Percentiles rank a stretch among this genome's conserved stretches.
These are phyloP conservation scores for Talaromyces marneffei DNA, from an alignment of 2,329 filamentous ascomycete species.

Conservation along the genomic window DNA sequence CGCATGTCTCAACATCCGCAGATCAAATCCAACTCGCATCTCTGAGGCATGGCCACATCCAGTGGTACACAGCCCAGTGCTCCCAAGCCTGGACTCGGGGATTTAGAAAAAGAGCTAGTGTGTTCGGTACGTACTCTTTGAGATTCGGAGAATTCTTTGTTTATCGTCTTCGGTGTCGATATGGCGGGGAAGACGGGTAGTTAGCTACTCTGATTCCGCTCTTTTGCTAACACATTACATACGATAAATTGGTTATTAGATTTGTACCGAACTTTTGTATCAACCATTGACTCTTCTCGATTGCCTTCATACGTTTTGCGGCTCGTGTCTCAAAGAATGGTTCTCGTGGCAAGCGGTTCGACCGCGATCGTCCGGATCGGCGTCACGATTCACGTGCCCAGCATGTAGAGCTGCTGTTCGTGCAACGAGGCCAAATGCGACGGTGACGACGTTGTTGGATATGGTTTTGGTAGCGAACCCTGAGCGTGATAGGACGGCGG, in stretches of 20 bases:
- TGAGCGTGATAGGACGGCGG: constrained; percentile 59
- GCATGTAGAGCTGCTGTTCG: constrained; percentile 83
- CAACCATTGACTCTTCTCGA: constrained; percentile 87
- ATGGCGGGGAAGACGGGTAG: constrained; percentile 5
- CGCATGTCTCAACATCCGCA: not conserved
- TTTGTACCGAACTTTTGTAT: constrained; percentile 92
- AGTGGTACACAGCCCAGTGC: constrained; percentile 11
- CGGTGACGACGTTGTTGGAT: constrained; percentile 80
- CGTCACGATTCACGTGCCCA: constrained; percentile 73
- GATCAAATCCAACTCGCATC: not conserved
- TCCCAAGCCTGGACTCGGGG: constrained; percentile 36
- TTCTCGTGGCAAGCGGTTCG: constrained; percentile 70
- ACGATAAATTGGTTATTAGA: constrained; percentile 55
- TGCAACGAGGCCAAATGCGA: constrained; percentile 83
- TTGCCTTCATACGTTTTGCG: constrained; percentile 94
- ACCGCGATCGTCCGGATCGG: constrained; percentile 42
- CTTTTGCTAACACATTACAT: constrained; percentile 8
- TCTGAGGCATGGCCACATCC: constrained; percentile 11
- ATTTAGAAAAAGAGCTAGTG: constrained; percentile 88
- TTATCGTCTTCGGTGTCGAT: constrained; percentile 5
- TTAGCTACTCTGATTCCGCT: not conserved
- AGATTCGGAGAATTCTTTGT: constrained; percentile 14
- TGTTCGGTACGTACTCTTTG: constrained; percentile 68
- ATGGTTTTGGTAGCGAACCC: constrained; percentile 81
- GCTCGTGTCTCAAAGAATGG: constrained; percentile 93